A percentile compares a stretch with the other conserved stretches of the same genome.
Conservation (phyloP, 2,329 filamentous ascomycete genomes). For the Beauveria varroae region DNA sequence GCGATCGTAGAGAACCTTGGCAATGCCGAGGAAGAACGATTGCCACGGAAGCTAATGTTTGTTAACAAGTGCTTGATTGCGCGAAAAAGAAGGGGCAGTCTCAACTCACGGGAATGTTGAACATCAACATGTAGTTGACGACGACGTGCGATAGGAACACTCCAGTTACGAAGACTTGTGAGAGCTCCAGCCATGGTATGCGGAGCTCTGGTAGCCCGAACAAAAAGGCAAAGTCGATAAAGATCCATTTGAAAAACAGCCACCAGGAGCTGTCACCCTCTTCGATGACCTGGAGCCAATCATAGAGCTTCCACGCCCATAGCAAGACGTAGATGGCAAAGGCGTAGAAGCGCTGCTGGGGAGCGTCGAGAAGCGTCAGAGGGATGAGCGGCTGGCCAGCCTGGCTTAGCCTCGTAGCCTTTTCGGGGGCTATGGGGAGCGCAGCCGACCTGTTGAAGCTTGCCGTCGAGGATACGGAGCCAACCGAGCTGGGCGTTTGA, state of each 20-base stretch:
- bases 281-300: constrained; percentile 71
- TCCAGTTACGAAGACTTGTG: constrained; percentile 62
- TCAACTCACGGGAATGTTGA: constrained; percentile 65
- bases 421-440: constrained; percentile 42
- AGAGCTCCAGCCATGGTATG: constrained; percentile 96
- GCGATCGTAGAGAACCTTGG: constrained; percentile 82
- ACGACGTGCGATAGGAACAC: constrained; percentile 66
- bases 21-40: constrained; percentile 62
- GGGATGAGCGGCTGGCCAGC: constrained; percentile 64
- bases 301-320: constrained; percentile 77
- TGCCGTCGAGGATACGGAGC: constrained; percentile 22
- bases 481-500: constrained; percentile 25
- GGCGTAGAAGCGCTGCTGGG: constrained; percentile 83
- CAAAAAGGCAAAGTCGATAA: constrained; percentile 77
- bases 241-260: constrained; percentile 89
- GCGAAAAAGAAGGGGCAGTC: fast-evolving
- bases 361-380: constrained; percentile 74
- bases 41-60: constrained; percentile 61
- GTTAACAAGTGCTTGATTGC: not conserved
- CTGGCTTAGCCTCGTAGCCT: constrained; percentile 20
- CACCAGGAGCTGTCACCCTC: constrained; percentile 82
- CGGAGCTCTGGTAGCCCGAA: constrained; percentile 80
- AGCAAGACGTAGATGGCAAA: constrained; percentile 70
- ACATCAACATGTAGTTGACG: constrained; percentile 84
- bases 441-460: constrained; percentile 24